Conservation (phyloP, 495 filamentous ascomycete species). For the Podospora conica region DNA sequence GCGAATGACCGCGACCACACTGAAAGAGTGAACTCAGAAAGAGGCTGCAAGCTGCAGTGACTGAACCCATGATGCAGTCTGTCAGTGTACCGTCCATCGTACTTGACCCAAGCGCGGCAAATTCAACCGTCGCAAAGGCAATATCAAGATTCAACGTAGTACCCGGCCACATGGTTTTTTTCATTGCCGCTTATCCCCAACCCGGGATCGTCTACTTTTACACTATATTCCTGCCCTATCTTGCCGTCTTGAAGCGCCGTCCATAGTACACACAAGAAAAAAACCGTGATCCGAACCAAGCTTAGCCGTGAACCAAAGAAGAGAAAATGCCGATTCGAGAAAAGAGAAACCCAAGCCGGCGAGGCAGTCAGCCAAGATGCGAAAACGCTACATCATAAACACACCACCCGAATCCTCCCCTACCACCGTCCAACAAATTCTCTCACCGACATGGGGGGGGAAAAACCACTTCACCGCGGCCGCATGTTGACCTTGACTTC, state of each 20-base stretch:
- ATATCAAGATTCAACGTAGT: background rate
- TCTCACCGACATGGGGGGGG: too few species aligned
- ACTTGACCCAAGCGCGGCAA: too few species aligned
- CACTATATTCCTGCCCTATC: background rate
- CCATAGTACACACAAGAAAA: background rate
- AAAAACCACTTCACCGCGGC: background rate
- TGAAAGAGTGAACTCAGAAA: too few species aligned
- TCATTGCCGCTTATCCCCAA: background rate
- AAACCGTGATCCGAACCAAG: background rate
- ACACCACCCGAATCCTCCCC: background rate
- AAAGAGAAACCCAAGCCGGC: background rate
- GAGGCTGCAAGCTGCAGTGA: too few species aligned
- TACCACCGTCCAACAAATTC: background rate
- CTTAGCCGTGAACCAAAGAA: background rate
- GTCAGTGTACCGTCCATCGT: too few species aligned
- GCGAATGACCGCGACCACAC: too few species aligned
- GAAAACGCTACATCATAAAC: background rate
- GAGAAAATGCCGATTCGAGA: background rate
- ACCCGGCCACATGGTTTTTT: background rate
- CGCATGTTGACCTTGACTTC: conserved; percentile 6
- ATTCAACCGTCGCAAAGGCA: background rate
- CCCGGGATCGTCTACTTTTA: background rate
- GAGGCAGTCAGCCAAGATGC: background rate
- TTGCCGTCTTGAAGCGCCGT: background rate
- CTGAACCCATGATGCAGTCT: too few species aligned